A percentile compares a stretch with the other conserved stretches of the same genome.
These are phyloP conservation scores for Geotrichum klebahnii DNA, from an alignment of 1,139 yeast genomes.

Conservation along the genomic window DNA sequence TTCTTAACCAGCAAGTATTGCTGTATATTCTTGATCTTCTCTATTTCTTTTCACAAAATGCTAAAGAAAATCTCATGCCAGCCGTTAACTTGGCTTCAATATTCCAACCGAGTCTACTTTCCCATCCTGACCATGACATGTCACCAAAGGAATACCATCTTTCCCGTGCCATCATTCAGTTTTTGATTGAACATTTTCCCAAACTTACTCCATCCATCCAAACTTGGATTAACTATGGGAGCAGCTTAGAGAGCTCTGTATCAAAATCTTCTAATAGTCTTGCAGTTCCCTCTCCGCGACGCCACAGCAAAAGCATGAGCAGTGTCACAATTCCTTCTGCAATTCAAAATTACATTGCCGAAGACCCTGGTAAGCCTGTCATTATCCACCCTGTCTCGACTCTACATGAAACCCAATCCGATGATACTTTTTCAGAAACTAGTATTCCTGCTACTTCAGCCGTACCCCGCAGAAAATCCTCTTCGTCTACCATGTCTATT, in stretches of 20 bases:
- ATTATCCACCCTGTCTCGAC: background rate
- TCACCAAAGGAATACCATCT: constrained; percentile 86
- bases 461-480: background rate
- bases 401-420: background rate
- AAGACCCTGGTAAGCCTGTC: background rate
- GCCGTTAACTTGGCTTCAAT: constrained; percentile 91
- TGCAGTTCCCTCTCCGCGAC: constrained; percentile 24
- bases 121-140: constrained; percentile 91
- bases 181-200: constrained; percentile 73
- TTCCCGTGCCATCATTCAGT: constrained; percentile 82
- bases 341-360: background rate
- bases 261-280: background rate
- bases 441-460: too few species aligned
- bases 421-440: background rate
- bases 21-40: constrained; percentile 83
- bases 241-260: background rate
- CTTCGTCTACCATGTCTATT: background rate
- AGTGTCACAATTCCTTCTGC: constrained; percentile 27
- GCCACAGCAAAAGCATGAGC: constrained; percentile 37
- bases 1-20: constrained; percentile 71
- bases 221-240: constrained; percentile 10
- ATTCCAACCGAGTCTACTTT: constrained; percentile 91
- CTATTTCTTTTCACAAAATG: constrained; percentile 77
- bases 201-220: constrained; percentile 14
- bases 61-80: constrained; percentile 81